Evolutionary conservation across 441 rosid species (phyloP), one percentile per base, ranked within the genome.

Genomic region (Adansonia madagascariensis): DNA sequence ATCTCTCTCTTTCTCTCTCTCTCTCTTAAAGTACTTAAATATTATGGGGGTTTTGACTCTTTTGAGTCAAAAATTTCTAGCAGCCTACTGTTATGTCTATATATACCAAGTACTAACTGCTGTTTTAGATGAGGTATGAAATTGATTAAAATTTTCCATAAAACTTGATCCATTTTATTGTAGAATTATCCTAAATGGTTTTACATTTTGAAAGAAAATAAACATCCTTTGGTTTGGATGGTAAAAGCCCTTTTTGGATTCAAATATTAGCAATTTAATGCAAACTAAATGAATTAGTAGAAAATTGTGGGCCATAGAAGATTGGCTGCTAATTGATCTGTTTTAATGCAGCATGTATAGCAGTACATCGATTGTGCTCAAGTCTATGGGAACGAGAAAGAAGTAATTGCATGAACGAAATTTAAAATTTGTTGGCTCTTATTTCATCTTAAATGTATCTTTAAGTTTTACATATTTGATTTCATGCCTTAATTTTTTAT

Each of bases 281-380:
- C n/a, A 50, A 50, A 50, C 7, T 49, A 50, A 14, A 12, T 50
- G n/a, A 50, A 50, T 5, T 50, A 50, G 17, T 50, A 50, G 70
- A 41, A 65, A 41, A n/a, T 8, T n/a, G 17, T 8, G 70, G 50
- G 70, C 39, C n/a, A 65, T 41, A n/a, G 22, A n/a, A 44, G 70
- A 65, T 2, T 41, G 24, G 17, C 5, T 63, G 22, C 3, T 65
- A 41, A 39, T 41, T 2, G 24, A 1, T 61, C 43, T 61, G 60
- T 27, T 17, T 70, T 71, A 31, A 53, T 71, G 62, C 83, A 90
- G 94, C 65, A 72, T 44, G 95, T 93, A 1, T 88, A 89, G 76
- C 82, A 90, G 27, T 91, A 89, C 75, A 75, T 89, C 57, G 95
- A 91, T 53, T 91, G 93, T 81, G 92, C 95, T 49, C 80, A 82